Evolutionary conservation across 2,329 filamentous ascomycete genomes (phyloP), one percentile per base, ranked within the genome.

Genomic region (Epichloe hybrida): DNA sequence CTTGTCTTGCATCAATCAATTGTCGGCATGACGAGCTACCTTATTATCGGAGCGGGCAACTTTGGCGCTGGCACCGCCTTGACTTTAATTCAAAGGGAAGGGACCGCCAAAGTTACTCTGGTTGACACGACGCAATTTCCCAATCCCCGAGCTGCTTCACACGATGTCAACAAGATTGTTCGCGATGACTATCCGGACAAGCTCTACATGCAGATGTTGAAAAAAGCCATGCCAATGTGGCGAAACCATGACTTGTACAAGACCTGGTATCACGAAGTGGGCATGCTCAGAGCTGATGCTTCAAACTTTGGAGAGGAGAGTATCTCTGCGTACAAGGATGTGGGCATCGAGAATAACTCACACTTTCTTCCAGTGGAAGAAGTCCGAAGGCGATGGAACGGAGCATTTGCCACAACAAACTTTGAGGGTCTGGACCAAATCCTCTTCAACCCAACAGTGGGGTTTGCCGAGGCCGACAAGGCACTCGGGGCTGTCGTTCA

Each of bases 381-480:
- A 54, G 75, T 77, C 38, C 72, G 74, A 44, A 66, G 67, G 57
- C 62, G 78, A 51, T 80, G 77, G 62, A 75, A 75, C 42, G 78
- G 77, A 0, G 62, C 77, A 7, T 81, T 81, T 57, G 70, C 74
- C 27, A 73, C 77, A 43, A 72, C 78, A 35, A 70, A 81, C 53
- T 80, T 80, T 58, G 71, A 68, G 6, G 75, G 69, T 7, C 70
- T 79, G 44, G 74, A 75, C 53, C 72, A 73, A 55, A 69, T 81
- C 17, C 69, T 79, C 21, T 71, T 75, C 56, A 82, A 81, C 65
- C 74, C 73, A 53, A 74, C 70, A 35, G 79, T 76, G 61, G 79
- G 79, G 2, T 81, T 77, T 70, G 77, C 72, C 17, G 74, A 77
- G 48, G 79, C 79, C 12, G 77, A 77, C 51, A 75, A 79, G 61